These are phyloP conservation scores for Nakaseomyces kungkrabaensis DNA, from an alignment of 1,139 yeast species.

Conservation along the genomic window DNA sequence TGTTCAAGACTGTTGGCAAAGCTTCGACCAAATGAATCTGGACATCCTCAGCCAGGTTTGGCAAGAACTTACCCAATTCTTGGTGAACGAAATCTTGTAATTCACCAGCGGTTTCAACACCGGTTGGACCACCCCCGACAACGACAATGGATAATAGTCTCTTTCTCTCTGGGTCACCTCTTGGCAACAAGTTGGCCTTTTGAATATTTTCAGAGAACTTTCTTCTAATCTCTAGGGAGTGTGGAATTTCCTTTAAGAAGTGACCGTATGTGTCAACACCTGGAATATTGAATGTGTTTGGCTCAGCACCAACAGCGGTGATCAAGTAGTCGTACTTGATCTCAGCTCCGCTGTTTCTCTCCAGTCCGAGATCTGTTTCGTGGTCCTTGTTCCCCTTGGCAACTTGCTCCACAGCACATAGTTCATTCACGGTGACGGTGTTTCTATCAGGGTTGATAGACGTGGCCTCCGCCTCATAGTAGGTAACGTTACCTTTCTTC, in stretches of 20 bases:
- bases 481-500: constrained; percentile 72
- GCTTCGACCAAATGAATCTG: constrained; percentile 84
- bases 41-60: constrained; percentile 74
- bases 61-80: constrained; percentile 80
- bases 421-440: constrained; percentile 45
- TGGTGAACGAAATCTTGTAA: constrained; percentile 89
- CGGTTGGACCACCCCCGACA: constrained; percentile 92
- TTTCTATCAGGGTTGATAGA: constrained; percentile 65
- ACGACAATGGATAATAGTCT: constrained; percentile 67
- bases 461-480: constrained; percentile 89
- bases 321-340: constrained; percentile 61
- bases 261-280: constrained; percentile 73
- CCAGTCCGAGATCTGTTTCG: constrained; percentile 25
- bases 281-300: constrained; percentile 72
- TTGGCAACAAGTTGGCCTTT: constrained; percentile 63
- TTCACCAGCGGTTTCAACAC: constrained; percentile 86
- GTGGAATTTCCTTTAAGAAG: constrained; percentile 79
- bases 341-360: constrained; percentile 31
- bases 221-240: constrained; percentile 67
- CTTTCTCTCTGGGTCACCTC: constrained; percentile 67
- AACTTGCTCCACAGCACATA: constrained; percentile 32
- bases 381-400: constrained; percentile 19
- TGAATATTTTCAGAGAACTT: constrained; percentile 66
- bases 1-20: constrained; percentile 76
- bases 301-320: constrained; percentile 79